These are phyloP conservation scores for Quercus berberidifolia DNA, from an alignment of 306 rosid genomes.

Conservation along the genomic window DNA sequence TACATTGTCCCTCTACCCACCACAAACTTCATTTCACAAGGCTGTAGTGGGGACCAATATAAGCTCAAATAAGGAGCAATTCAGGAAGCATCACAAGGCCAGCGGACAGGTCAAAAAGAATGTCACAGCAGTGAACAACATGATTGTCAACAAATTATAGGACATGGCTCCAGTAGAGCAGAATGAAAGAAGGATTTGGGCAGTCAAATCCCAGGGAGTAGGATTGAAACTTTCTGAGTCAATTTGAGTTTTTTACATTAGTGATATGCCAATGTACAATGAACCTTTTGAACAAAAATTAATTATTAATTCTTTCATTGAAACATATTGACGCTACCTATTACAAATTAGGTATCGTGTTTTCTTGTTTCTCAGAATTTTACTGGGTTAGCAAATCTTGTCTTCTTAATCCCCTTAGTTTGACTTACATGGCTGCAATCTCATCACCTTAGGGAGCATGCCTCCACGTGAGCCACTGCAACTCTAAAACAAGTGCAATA, in stretches of 20 bases:
- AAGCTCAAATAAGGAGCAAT: too few relatives aligned
- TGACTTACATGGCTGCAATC: too few relatives aligned
- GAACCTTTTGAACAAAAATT: not conserved
- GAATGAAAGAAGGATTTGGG: not conserved
- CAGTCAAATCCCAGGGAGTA: not conserved
- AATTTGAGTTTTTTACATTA: not conserved
- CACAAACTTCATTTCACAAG: not conserved
- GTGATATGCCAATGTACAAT: not conserved
- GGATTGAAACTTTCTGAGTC: too few relatives aligned
- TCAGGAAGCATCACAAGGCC: too few relatives aligned
- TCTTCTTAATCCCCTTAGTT: too few relatives aligned
- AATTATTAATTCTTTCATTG: too few relatives aligned
- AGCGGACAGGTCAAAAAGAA: not conserved
- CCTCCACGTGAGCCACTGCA: not conserved
- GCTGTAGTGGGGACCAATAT: not conserved
- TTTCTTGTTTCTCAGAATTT: not conserved
- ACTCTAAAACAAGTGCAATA: not conserved
- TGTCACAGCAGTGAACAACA: not conserved
- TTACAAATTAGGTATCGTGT: not conserved
- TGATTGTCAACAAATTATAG: not conserved
- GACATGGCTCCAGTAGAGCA: not conserved
- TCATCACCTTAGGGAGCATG: too few relatives aligned
- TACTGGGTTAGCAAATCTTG: too few relatives aligned
- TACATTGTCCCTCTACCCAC: not conserved
- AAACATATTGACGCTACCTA: too few relatives aligned